Conservation (phyloP, 352 stramenopile genomes). For the Pythium dissotocum region DNA sequence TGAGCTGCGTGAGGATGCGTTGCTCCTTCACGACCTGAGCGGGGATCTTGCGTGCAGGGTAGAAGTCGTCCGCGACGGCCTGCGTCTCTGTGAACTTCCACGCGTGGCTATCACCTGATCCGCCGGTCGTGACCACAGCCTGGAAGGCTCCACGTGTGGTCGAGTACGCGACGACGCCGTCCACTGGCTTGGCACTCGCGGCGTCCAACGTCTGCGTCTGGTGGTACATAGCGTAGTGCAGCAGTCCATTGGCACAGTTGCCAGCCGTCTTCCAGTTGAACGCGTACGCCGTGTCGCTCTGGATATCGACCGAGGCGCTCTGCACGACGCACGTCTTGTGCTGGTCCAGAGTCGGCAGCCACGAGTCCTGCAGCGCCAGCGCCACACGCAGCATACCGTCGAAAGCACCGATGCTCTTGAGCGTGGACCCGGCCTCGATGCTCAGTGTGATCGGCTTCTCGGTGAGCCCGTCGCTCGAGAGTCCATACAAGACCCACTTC, state of each 20-base stretch:
- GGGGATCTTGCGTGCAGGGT: conserved; percentile 39
- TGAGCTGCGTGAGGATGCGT: conserved; percentile 43
- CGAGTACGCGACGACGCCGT: conserved; percentile 46
- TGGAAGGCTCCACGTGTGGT: conserved; percentile 54
- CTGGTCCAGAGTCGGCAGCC: conserved; percentile 41
- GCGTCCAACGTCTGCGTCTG: conserved; percentile 48
- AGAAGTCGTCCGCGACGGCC: conserved; percentile 45
- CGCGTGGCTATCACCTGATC: too few species aligned
- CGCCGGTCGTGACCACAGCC: conserved; percentile 34
- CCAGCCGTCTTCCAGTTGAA: conserved; percentile 65
- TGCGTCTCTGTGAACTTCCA: conserved; percentile 57
- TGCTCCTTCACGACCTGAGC: conserved; percentile 36
- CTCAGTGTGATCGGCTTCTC: conserved; percentile 46
- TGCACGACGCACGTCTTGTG: conserved; percentile 56
- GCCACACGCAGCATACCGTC: conserved; percentile 49
- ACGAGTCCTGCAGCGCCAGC: conserved; percentile 42
- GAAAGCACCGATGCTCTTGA: conserved; percentile 40
- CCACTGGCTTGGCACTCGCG: conserved; percentile 28
- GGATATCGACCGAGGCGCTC: conserved; percentile 39
- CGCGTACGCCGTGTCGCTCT: conserved; percentile 45
- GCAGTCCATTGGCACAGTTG: conserved; percentile 47
- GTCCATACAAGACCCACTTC: conserved; percentile 61
- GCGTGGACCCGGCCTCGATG: conserved; percentile 36
- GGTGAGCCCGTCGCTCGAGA: conserved; percentile 38
- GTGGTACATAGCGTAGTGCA: conserved; percentile 65